phyloP scores from a whole-genome alignment of 306 rosid species.

The Quercus robur region DNA sequence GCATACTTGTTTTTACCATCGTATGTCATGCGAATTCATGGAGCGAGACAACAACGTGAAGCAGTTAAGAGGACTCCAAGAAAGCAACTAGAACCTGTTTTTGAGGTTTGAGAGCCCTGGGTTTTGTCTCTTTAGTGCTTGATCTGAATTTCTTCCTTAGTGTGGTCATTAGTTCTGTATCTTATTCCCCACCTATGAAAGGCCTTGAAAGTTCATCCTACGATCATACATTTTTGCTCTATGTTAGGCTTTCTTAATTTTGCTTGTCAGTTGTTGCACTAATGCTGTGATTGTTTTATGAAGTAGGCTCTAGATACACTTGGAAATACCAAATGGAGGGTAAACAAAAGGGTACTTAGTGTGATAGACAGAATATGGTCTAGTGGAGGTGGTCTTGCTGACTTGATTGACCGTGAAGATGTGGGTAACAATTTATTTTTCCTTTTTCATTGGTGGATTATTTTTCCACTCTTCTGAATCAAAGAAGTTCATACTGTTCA shows the following conservation, averaged over 20 bases:
- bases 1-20: slow-evolving; percentile 92
- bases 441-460: slow-evolving; percentile 12
- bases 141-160: neutral
- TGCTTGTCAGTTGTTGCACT: slow-evolving; percentile 18
- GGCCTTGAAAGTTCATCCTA: neutral
- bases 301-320: slow-evolving; percentile 85
- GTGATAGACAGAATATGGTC: slow-evolving; percentile 94
- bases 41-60: slow-evolving; percentile 91
- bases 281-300: slow-evolving; percentile 24
- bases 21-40: slow-evolving; percentile 87
- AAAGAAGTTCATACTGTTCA: slow-evolving; percentile 15
- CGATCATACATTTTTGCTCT: neutral
- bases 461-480: neutral
- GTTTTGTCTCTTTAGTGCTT: slow-evolving; percentile 16
- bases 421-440: slow-evolving; percentile 43
- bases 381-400: slow-evolving; percentile 78
- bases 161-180: neutral
- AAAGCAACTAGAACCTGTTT: slow-evolving; percentile 64
- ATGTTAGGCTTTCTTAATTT: slow-evolving; percentile 1
- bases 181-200: neutral
- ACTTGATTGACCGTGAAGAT: slow-evolving; percentile 72
- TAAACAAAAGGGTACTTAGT: slow-evolving; percentile 70
- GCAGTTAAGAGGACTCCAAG: slow-evolving; percentile 67
- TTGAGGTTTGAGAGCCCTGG: slow-evolving; percentile 52
- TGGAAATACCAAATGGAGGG: slow-evolving; percentile 88